These are phyloP conservation scores for Trebouxia sp. DNA, from an alignment of 139 green algal genomes.

Conservation along the genomic window DNA sequence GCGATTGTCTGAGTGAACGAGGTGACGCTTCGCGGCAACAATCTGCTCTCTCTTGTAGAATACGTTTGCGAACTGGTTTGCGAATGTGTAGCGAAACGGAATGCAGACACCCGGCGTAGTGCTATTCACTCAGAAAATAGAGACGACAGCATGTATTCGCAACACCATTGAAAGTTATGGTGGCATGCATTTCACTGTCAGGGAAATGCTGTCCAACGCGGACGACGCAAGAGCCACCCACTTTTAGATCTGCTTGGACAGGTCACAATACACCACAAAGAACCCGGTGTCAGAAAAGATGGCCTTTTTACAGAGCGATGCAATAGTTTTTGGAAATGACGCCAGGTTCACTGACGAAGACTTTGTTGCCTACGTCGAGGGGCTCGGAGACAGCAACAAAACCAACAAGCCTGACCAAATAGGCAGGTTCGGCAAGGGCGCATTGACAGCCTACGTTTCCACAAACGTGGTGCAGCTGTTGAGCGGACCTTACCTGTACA, in stretches of 20 bases:
- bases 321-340: constrained; percentile 75
- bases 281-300: constrained; percentile 44
- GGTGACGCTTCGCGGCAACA: too few species aligned
- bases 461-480: constrained; percentile 78
- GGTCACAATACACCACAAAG: constrained; percentile 43
- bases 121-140: too few species aligned
- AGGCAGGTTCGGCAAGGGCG: constrained; percentile 52
- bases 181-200: too few species aligned
- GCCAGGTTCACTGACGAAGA: constrained; percentile 67
- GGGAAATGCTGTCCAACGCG: constrained; percentile 55
- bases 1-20: too few species aligned
- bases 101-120: too few species aligned
- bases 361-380: constrained; percentile 37
- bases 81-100: too few species aligned
- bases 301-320: constrained; percentile 64
- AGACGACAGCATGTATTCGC: too few species aligned
- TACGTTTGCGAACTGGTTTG: too few species aligned
- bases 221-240: constrained; percentile 61
- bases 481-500: constrained; percentile 56
- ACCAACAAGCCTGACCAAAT: constrained; percentile 58
- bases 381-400: constrained; percentile 78
- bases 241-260: constrained; percentile 65
- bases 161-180: too few species aligned
- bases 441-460: constrained; percentile 77
- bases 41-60: too few species aligned